phyloP scores from a whole-genome alignment of 768 basidiomycete species.

The Daedalea quercina region DNA sequence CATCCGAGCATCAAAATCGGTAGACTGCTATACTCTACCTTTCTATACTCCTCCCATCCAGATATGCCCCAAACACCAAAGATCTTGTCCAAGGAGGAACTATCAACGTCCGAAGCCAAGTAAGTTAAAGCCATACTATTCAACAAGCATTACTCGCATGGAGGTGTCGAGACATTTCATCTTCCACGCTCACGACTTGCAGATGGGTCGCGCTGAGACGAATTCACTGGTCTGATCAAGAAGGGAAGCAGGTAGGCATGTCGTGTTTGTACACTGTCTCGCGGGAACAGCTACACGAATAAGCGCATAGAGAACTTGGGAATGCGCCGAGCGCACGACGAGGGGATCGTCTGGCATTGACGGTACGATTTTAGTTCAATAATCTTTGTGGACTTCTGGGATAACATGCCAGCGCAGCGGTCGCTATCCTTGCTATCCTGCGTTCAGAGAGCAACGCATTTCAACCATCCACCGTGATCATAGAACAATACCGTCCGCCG shows the following conservation, averaged over 20 bases:
- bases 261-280: neutral
- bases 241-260: constrained; percentile 58
- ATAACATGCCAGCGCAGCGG: constrained; percentile 40
- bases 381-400: neutral
- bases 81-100: constrained; percentile 44
- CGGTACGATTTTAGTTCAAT: constrained; percentile 36
- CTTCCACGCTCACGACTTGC: no score
- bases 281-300: constrained; percentile 1
- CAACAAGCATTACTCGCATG: neutral
- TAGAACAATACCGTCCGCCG: constrained; percentile 92
- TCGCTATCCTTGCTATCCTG: constrained; percentile 78
- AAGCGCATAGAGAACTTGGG: constrained; percentile 68
- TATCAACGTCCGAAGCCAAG: constrained; percentile 55
- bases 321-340: constrained; percentile 80
- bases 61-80: constrained; percentile 32
- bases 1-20: neutral
- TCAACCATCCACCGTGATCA: constrained; percentile 70
- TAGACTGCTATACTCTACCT: neutral
- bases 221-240: constrained; percentile 73
- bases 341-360: constrained; percentile 74
- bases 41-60: neutral
- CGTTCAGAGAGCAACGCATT: constrained; percentile 69
- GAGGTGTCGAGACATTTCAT: no score
- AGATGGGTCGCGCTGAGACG: constrained; percentile 87
- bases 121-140: constrained; percentile 20